Evolutionary conservation across 2,329 filamentous ascomycete species (phyloP).

Genomic region (Mariannaea sp.): DNA sequence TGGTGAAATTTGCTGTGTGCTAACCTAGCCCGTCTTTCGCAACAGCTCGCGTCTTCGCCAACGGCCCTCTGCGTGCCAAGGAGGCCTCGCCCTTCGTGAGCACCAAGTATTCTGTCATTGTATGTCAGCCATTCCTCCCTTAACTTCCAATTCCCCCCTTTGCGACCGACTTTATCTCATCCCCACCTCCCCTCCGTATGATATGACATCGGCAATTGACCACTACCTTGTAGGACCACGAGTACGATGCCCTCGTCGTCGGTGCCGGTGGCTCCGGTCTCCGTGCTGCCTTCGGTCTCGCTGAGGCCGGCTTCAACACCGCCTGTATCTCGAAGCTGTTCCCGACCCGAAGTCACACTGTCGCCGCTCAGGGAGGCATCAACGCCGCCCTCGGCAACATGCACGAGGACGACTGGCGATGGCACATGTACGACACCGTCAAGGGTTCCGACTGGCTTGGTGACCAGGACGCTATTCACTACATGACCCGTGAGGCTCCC

Average conservation of each 20-base stretch:
- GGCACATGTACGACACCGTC: constrained; percentile 99
- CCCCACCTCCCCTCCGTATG: too few species aligned
- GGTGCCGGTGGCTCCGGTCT: constrained; percentile 82
- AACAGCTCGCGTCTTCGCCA: constrained; percentile 82
- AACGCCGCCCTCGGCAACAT: constrained; percentile 92
- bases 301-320: constrained; percentile 88
- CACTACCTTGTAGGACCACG: constrained; percentile 74
- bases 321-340: constrained; percentile 88
- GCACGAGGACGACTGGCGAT: constrained; percentile 98
- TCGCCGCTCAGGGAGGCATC: constrained; percentile 82
- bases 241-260: constrained; percentile 97
- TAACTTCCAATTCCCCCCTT: too few species aligned
- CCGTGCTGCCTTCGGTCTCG: constrained; percentile 82
- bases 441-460: constrained; percentile 98
- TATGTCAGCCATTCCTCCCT: constrained; percentile 57
- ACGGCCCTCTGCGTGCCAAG: constrained; percentile 85
- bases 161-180: constrained; percentile 1
- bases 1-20: too few species aligned
- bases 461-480: constrained; percentile 97
- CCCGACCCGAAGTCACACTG: constrained; percentile 83
- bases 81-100: constrained; percentile 87
- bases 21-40: constrained; percentile 16
- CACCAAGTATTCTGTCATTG: constrained; percentile 92
- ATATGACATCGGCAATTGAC: constrained; percentile 32
- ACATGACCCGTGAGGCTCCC: constrained; percentile 96